phyloP scores from a whole-genome alignment of 257 asterid species.

The Solanum paucissectum region DNA sequence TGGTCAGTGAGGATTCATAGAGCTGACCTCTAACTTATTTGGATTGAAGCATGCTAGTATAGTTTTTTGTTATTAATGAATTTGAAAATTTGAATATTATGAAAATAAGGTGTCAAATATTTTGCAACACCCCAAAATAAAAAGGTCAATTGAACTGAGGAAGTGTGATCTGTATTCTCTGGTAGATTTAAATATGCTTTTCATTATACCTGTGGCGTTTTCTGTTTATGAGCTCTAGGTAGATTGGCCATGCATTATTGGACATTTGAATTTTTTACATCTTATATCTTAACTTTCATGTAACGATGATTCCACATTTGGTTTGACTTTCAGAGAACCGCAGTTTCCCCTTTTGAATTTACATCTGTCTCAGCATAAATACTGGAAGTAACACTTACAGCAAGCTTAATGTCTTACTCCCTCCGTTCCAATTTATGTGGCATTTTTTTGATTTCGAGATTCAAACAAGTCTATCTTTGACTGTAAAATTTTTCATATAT shows the following conservation, averaged over 20 bases:
- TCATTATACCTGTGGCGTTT: not conserved
- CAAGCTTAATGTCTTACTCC: not conserved
- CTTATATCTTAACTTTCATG: not conserved
- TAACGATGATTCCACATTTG: not conserved
- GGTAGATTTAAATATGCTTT: not conserved
- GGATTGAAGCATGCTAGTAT: not conserved
- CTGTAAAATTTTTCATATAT: too few species aligned
- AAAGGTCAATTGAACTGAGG: not conserved
- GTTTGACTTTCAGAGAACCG: not conserved
- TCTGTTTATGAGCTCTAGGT: not conserved
- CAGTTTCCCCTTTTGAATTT: not conserved
- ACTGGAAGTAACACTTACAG: not conserved
- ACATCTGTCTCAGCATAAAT: not conserved
- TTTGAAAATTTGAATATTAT: not conserved
- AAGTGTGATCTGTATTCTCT: not conserved
- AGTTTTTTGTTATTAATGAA: not conserved
- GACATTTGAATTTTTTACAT: not conserved
- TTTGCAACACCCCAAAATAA: not conserved
- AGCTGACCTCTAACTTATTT: not conserved
- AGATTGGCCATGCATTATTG: not conserved
- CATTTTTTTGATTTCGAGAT: too few species aligned
- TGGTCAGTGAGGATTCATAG: not conserved
- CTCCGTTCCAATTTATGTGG: too few species aligned
- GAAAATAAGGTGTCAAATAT: not conserved
- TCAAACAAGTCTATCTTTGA: too few species aligned